These are phyloP conservation scores for Lagenidium giganteum DNA, from an alignment of 352 stramenopile genomes.

Conservation along the genomic window DNA sequence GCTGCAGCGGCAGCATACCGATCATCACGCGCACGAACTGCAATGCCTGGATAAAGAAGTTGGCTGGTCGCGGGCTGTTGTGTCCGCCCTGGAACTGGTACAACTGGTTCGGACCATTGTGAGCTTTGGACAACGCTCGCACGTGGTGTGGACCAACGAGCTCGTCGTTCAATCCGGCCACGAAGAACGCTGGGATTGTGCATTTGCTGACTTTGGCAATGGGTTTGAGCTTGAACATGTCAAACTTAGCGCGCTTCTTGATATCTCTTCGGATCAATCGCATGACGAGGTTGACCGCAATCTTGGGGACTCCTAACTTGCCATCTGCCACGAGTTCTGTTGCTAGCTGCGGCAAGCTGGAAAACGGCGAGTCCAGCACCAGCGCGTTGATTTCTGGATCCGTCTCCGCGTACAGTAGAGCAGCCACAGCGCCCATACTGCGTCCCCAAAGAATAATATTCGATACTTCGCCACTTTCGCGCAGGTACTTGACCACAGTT, in stretches of 20 bases:
- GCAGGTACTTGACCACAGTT: conserved; percentile 63
- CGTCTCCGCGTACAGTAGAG: conserved; percentile 57
- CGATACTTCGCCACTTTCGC: conserved; percentile 39
- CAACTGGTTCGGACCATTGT: conserved; percentile 76
- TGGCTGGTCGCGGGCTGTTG: conserved; percentile 69
- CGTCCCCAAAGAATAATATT: conserved; percentile 71
- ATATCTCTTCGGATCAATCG: conserved; percentile 73
- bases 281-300: conserved; percentile 82
- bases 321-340: conserved; percentile 77
- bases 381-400: conserved; percentile 66
- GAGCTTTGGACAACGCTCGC: conserved; percentile 58
- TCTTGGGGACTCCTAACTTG: conserved; percentile 76
- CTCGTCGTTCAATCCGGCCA: conserved; percentile 71
- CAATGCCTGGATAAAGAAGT: conserved; percentile 75
- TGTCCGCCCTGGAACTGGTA: conserved; percentile 78
- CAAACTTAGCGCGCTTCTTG: conserved; percentile 77
- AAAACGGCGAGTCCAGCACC: conserved; percentile 82
- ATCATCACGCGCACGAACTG: conserved; percentile 82
- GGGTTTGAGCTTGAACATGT: conserved; percentile 86
- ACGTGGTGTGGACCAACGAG: conserved; percentile 75
- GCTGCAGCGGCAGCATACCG: conserved; percentile 54
- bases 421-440: conserved; percentile 76
- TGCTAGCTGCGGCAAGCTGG: conserved; percentile 62
- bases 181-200: conserved; percentile 70
- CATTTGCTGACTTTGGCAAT: conserved; percentile 66